These are phyloP conservation scores for Beauveria medogensis DNA, from an alignment of 2,329 filamentous ascomycete species.

Conservation along the genomic window DNA sequence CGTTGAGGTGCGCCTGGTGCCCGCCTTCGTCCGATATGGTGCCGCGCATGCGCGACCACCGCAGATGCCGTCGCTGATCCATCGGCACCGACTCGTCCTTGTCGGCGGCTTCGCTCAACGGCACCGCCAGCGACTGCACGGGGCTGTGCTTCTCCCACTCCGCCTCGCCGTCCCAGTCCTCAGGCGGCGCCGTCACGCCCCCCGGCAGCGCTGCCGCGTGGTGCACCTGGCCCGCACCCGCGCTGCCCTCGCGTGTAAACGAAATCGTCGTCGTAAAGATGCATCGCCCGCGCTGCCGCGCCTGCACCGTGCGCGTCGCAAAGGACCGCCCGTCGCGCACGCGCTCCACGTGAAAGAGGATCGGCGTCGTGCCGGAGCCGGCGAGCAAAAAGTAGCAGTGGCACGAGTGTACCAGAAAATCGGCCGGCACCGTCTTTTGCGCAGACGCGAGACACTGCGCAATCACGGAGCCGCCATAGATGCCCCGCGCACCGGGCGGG, in stretches of 20 bases:
- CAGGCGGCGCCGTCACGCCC: constrained; percentile 29
- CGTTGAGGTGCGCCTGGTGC: constrained; percentile 72
- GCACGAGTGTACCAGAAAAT: constrained; percentile 88
- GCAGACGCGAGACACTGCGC: constrained; percentile 85
- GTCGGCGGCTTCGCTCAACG: constrained; percentile 15
- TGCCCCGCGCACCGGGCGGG: constrained; percentile 81
- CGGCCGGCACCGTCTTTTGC: constrained; percentile 71
- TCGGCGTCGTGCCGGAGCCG: constrained; percentile 73
- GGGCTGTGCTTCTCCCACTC: constrained; percentile 43
- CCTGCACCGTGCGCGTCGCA: constrained; percentile 91
- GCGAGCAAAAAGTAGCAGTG: constrained; percentile 98
- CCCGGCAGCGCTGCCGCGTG: constrained; percentile 58
- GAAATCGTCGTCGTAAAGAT: constrained; percentile 96
- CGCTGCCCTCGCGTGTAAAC: constrained; percentile 63
- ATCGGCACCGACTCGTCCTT: constrained; percentile 37
- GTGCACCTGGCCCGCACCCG: constrained; percentile 43
- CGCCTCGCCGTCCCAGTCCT: constrained; percentile 34
- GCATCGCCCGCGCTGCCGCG: constrained; percentile 74
- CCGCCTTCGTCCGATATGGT: constrained; percentile 66
- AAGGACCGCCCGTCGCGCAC: constrained; percentile 87
- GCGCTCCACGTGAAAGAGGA: constrained; percentile 90
- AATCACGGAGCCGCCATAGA: constrained; percentile 90
- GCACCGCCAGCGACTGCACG: constrained; percentile 35
- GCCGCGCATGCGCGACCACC: constrained; percentile 70
- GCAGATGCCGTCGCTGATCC: constrained; percentile 57